Percentiles rank a stretch among this genome's conserved stretches.
Evolutionary conservation across 768 basidiomycete genomes (phyloP).

Genomic region (Heimioporus sp.): DNA sequence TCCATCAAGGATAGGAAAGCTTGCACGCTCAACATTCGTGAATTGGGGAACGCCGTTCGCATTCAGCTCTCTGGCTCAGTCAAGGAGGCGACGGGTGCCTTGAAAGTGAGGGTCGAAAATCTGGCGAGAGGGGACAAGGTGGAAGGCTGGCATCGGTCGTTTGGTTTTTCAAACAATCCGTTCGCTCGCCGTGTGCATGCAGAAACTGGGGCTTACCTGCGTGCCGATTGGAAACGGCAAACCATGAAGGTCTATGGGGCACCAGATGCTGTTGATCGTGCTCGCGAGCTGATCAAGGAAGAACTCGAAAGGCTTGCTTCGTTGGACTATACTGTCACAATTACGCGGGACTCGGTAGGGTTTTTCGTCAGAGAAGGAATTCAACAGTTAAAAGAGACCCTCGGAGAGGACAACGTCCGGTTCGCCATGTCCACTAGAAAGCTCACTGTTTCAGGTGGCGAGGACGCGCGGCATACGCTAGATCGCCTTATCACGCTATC

Average conservation of each 20-base stretch:
- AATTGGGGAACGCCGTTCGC: slow-evolving; percentile 26
- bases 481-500: slow-evolving; percentile 44
- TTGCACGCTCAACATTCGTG: slow-evolving; percentile 32
- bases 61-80: slow-evolving; percentile 51
- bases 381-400: slow-evolving; percentile 45
- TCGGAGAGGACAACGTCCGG: slow-evolving; percentile 53
- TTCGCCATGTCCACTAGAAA: slow-evolving; percentile 42
- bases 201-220: slow-evolving; percentile 42
- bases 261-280: slow-evolving; percentile 36
- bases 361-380: slow-evolving; percentile 54
- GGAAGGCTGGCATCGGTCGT: slow-evolving; percentile 49
- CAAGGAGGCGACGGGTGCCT: slow-evolving; percentile 49
- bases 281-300: slow-evolving; percentile 41
- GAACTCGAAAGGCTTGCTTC: slow-evolving; percentile 49
- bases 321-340: slow-evolving; percentile 38
- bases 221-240: slow-evolving; percentile 44
- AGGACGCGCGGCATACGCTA: slow-evolving; percentile 50
- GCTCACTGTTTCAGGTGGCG: slow-evolving; percentile 54
- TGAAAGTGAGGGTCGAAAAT: slow-evolving; percentile 61
- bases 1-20: slow-evolving; percentile 36
- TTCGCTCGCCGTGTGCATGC: slow-evolving; percentile 36
- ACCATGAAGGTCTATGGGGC: slow-evolving; percentile 48
- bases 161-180: slow-evolving; percentile 24
- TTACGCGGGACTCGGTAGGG: slow-evolving; percentile 41
- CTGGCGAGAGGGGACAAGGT: slow-evolving; percentile 51